Conservation (phyloP, 371 early-diverging fungal genomes). For the Rhizomucor pusillus region DNA sequence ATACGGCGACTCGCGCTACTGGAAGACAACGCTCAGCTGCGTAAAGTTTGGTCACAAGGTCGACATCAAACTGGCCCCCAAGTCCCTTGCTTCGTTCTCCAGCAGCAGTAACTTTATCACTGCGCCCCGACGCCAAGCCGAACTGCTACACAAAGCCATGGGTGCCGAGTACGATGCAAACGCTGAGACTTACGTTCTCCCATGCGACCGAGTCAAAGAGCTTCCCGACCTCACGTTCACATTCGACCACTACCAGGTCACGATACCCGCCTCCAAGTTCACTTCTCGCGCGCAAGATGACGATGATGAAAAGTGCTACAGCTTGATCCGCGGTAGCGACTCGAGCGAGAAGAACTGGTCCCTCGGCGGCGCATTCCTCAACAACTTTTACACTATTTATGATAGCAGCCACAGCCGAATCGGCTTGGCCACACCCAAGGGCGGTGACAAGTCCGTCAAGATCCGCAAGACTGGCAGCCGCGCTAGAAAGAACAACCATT, state of each 20-base stretch:
- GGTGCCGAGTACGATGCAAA: slow-evolving; percentile 27
- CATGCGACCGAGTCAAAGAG: slow-evolving; percentile 28
- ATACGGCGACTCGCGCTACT: slow-evolving; percentile 37
- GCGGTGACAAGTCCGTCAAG: slow-evolving; percentile 21
- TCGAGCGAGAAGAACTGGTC: slow-evolving; percentile 33
- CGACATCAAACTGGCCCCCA: slow-evolving; percentile 36
- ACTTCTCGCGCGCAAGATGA: slow-evolving; percentile 15
- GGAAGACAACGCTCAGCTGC: slow-evolving; percentile 43
- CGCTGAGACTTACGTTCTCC: slow-evolving; percentile 20
- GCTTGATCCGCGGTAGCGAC: slow-evolving; percentile 23
- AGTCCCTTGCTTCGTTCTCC: slow-evolving; percentile 34
- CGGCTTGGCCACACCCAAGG: slow-evolving; percentile 40
- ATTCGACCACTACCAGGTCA: slow-evolving; percentile 33
- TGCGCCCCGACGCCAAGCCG: slow-evolving; percentile 39
- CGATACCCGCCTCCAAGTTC: slow-evolving; percentile 31
- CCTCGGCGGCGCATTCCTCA: slow-evolving; percentile 42
- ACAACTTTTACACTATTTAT: slow-evolving; percentile 33
- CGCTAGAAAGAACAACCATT: slow-evolving; percentile 6
- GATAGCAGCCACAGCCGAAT: slow-evolving; percentile 27
- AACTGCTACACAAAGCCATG: slow-evolving; percentile 37
- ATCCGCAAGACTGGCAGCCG: slow-evolving; percentile 30
- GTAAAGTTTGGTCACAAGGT: slow-evolving; percentile 34
- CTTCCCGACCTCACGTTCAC: slow-evolving; percentile 36
- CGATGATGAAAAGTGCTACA: slow-evolving; percentile 22
- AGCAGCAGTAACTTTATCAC: slow-evolving; percentile 28